Evolutionary conservation across 306 rosid species (phyloP).

Genomic region (Potentilla sterilis): DNA sequence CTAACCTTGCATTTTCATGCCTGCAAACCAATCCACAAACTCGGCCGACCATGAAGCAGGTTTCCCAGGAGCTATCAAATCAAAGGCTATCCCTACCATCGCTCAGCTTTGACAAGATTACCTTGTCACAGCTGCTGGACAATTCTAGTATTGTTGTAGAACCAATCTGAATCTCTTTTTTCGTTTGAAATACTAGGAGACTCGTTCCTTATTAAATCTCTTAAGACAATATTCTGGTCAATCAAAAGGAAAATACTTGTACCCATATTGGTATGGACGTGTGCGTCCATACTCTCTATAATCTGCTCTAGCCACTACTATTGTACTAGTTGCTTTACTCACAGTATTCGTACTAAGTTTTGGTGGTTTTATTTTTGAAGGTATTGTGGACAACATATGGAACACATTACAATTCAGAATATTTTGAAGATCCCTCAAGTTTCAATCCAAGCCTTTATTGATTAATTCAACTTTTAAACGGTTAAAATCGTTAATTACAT

Average conservation of each 20-base stretch:
- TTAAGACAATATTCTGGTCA: too few species aligned
- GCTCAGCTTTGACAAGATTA: background rate
- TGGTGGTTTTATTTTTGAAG: conserved; percentile 30
- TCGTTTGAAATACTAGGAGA: background rate
- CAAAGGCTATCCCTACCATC: background rate
- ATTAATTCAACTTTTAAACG: too few species aligned
- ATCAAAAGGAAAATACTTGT: too few species aligned
- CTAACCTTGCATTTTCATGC: background rate
- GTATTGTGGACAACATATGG: conserved; percentile 80
- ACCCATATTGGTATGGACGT: too few species aligned
- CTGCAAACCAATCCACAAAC: background rate
- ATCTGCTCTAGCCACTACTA: background rate
- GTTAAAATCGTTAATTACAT: too few species aligned
- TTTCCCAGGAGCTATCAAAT: background rate
- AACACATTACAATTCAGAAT: conserved; percentile 60
- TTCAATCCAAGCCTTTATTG: conserved; percentile 77
- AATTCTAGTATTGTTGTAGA: background rate
- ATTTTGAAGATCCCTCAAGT: conserved; percentile 57
- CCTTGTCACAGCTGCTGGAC: background rate
- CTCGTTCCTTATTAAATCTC: too few species aligned
- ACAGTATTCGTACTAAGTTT: background rate
- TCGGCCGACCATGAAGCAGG: background rate
- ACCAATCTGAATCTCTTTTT: background rate
- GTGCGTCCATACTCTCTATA: too few species aligned
- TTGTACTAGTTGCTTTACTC: background rate